These are phyloP conservation scores for Carpinus viminea DNA, from an alignment of 306 rosid genomes.

Conservation along the genomic window DNA sequence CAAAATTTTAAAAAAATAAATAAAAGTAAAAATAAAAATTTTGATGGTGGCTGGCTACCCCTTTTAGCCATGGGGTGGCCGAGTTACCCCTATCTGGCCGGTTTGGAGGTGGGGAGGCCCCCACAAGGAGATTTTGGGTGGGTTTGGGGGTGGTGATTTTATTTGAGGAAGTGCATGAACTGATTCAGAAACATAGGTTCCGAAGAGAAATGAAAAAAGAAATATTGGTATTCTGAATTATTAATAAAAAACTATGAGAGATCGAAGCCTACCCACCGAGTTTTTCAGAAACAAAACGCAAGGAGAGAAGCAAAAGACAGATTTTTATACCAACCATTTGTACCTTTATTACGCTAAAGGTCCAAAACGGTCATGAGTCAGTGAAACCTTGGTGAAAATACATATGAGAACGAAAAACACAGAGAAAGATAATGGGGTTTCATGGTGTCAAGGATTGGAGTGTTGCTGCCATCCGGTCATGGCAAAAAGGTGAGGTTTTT, in stretches of 20 bases:
- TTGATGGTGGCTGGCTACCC: too few relatives aligned
- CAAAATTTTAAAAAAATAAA: too few relatives aligned
- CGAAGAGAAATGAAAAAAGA: constrained; percentile 28
- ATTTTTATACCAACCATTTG: constrained; percentile 25
- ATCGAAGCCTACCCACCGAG: constrained; percentile 32
- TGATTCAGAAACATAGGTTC: constrained; percentile 74
- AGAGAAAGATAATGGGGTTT: constrained; percentile 19
- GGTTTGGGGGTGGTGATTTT: constrained; percentile 36
- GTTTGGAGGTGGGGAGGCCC: too few relatives aligned
- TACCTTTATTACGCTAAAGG: neutral
- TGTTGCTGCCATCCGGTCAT: too few relatives aligned
- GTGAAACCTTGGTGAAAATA: constrained; percentile 15
- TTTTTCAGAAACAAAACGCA: constrained; percentile 16
- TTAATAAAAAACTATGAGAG: constrained; percentile 28
- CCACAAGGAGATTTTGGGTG: too few relatives aligned
- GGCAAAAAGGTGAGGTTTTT: too few relatives aligned
- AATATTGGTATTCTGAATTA: constrained; percentile 37
- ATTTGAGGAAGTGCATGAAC: constrained; percentile 81
- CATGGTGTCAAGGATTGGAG: constrained; percentile 38
- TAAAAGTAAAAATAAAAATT: too few relatives aligned
- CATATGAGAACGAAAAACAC: constrained; percentile 20
- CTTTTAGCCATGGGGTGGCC: too few relatives aligned
- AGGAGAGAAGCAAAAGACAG: constrained; percentile 21
- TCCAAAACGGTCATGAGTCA: constrained; percentile 27
- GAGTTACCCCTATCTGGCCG: too few relatives aligned